Evolutionary conservation across 768 basidiomycete genomes (phyloP).

Genomic region (Tulasnella sp.): DNA sequence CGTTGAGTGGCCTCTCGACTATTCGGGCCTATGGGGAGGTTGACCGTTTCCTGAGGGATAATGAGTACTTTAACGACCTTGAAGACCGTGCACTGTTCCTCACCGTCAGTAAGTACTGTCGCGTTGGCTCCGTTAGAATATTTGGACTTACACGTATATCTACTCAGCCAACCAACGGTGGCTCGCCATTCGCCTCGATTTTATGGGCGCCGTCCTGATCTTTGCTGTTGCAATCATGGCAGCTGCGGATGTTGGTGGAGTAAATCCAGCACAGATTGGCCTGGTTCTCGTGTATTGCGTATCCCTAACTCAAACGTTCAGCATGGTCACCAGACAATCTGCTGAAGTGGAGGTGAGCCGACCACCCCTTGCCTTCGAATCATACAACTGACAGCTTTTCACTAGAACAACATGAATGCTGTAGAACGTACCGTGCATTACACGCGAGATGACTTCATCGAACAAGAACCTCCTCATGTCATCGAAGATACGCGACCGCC

Average conservation of each 20-base stretch:
- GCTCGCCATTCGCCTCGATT: constrained; percentile 69
- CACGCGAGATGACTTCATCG: constrained; percentile 47
- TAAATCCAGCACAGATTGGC: constrained; percentile 66
- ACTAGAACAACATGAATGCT: constrained; percentile 60
- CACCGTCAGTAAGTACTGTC: constrained; percentile 41
- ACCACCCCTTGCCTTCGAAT: background rate
- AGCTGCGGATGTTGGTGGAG: constrained; percentile 51
- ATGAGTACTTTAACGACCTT: constrained; percentile 63
- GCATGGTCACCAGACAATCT: constrained; percentile 53
- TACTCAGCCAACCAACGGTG: constrained; percentile 42
- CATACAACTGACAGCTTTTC: background rate
- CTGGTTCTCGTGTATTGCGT: constrained; percentile 61
- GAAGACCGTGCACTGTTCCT: constrained; percentile 69
- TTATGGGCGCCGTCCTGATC: constrained; percentile 57
- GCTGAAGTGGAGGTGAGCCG: constrained; percentile 59
- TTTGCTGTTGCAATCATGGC: constrained; percentile 66
- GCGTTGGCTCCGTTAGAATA: background rate
- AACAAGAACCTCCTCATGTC: constrained; percentile 63
- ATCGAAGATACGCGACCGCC: constrained; percentile 53
- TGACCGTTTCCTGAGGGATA: constrained; percentile 57
- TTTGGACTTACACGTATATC: background rate
- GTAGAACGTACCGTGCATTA: constrained; percentile 60
- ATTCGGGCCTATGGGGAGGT: constrained; percentile 69
- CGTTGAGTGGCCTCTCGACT: constrained; percentile 63
- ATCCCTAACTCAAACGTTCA: constrained; percentile 50